A percentile compares a stretch with the other conserved stretches of the same genome.
Conservation (phyloP, 169 alveolate genomes). For the Besnoitia besnoiti region DNA sequence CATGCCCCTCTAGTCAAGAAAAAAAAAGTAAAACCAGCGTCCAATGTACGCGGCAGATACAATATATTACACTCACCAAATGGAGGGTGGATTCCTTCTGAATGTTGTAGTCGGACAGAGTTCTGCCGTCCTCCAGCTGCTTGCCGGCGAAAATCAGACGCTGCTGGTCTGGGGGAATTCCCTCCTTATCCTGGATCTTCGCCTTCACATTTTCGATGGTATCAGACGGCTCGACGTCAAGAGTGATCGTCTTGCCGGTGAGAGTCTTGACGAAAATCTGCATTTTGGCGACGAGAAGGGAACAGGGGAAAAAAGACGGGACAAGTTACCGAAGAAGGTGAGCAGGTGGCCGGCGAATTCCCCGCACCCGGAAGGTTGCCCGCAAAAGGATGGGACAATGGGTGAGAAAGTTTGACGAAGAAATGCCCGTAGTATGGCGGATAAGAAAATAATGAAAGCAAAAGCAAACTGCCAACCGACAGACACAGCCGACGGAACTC, state of each 20-base stretch:
- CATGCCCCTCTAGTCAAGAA: no score
- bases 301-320: no score
- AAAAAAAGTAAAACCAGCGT: no score
- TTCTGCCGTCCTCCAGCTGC: slow-evolving; percentile 98
- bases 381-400: neutral
- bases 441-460: no score
- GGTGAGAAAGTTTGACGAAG: neutral
- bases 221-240: slow-evolving; percentile 96
- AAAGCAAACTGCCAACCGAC: no score
- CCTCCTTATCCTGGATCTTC: slow-evolving; percentile 77
- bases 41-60: no score
- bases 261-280: slow-evolving; percentile 96
- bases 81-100: slow-evolving; percentile 88
- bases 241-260: slow-evolving; percentile 96
- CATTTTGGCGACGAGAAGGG: slow-evolving; percentile 71
- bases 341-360: neutral
- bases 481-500: no score
- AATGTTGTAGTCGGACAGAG: slow-evolving; percentile 97
- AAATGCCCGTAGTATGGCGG: neutral
- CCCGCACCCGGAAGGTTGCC: neutral
- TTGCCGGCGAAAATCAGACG: slow-evolving; percentile 99
- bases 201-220: slow-evolving; percentile 91
- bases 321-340: neutral
- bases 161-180: slow-evolving; percentile 99
- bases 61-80: slow-evolving; percentile 65